phyloP scores from a whole-genome alignment of 768 basidiomycete genomes.

The Daedalea quercina region DNA sequence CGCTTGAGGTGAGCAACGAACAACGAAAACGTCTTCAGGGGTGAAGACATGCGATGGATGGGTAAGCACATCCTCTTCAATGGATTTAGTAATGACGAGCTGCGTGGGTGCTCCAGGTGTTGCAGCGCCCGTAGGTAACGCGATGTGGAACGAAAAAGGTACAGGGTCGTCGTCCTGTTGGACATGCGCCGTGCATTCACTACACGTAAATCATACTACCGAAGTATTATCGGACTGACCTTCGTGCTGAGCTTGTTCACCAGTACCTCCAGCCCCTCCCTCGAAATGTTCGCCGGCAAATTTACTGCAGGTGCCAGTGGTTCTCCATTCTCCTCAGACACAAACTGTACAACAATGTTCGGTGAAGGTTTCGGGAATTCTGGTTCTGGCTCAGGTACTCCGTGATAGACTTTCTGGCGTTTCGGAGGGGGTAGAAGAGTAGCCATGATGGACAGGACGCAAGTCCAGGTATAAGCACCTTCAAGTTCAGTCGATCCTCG shows the following conservation, averaged over 20 bases:
- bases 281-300: conserved; percentile 78
- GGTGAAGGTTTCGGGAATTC: conserved; percentile 43
- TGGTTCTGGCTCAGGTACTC: conserved; percentile 56
- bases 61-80: conserved; percentile 72
- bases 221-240: conserved; percentile 34
- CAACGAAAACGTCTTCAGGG: conserved; percentile 79
- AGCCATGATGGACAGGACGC: conserved; percentile 48
- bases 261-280: conserved; percentile 81
- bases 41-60: conserved; percentile 70
- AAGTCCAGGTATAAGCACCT: background rate
- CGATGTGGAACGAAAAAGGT: conserved; percentile 87
- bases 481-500: background rate
- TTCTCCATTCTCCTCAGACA: conserved; percentile 79
- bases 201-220: too few relatives aligned
- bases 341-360: conserved; percentile 86
- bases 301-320: conserved; percentile 83
- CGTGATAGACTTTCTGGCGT: conserved; percentile 77
- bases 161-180: conserved; percentile 78
- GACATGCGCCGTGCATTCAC: background rate
- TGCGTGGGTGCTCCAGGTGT: conserved; percentile 57
- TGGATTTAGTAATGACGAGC: conserved; percentile 78
- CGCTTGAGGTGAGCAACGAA: conserved; percentile 92
- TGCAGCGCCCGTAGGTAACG: conserved; percentile 51
- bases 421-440: conserved; percentile 85
- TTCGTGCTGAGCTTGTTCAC: conserved; percentile 80